phyloP scores from a whole-genome alignment of 371 early-diverging fungal species.

The Mucor saturninus region DNA sequence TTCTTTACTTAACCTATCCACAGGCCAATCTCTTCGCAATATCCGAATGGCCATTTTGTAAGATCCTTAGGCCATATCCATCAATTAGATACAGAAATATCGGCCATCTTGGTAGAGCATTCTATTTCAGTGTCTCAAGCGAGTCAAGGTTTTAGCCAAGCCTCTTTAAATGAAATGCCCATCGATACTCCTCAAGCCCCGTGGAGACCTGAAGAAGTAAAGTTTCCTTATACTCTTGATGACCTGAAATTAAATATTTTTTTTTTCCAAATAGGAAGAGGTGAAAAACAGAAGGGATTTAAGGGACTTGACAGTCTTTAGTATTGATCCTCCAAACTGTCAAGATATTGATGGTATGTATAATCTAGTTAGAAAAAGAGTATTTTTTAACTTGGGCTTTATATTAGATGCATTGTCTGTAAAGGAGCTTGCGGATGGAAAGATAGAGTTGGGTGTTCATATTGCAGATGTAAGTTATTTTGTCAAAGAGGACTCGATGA shows the following conservation, averaged over 20 bases:
- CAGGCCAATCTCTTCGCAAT: conserved; percentile 69
- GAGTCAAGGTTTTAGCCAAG: conserved; percentile 69
- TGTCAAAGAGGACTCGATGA: conserved; percentile 75
- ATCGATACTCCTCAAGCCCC: conserved; percentile 54
- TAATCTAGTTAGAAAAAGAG: neutral
- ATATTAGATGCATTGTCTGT: conserved; percentile 86
- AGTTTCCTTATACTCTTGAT: neutral
- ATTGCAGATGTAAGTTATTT: conserved; percentile 98
- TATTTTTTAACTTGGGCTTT: too few relatives aligned
- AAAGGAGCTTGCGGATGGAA: conserved; percentile 56
- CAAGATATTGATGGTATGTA: conserved; percentile 83
- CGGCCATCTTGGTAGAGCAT: conserved; percentile 80
- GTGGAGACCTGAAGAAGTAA: conserved; percentile 61
- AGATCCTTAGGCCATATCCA: conserved; percentile 74
- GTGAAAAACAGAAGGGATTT: conserved; percentile 60
- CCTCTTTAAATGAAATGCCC: conserved; percentile 74
- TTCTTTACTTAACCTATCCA: conserved; percentile 6
- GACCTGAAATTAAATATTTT: neutral
- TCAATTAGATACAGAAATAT: conserved; percentile 75
- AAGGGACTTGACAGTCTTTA: conserved; percentile 53
- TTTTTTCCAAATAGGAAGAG: conserved; percentile 42
- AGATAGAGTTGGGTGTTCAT: conserved; percentile 88
- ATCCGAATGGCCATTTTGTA: conserved; percentile 93
- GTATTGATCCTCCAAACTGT: conserved; percentile 93
- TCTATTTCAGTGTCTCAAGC: conserved; percentile 78